Evolutionary conservation across 148 eudicot species (phyloP).

Genomic region (Silene uniflora): DNA sequence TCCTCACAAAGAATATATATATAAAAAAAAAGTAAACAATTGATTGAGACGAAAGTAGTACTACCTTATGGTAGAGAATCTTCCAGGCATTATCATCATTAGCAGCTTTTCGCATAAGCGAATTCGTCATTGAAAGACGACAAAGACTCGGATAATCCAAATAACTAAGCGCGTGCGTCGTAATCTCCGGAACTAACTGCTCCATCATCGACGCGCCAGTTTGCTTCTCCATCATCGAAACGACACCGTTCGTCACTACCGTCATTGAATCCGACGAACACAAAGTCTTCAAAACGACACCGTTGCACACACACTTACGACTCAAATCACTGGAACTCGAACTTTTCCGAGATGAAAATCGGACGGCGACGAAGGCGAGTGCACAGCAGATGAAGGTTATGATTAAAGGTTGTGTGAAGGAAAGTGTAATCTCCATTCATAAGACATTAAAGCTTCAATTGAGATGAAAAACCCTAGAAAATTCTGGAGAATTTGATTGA

Average conservation of each 20-base stretch:
- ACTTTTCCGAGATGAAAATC: constrained; percentile 21
- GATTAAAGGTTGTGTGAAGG: constrained; percentile 27
- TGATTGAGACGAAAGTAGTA: not conserved
- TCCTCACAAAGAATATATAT: not conserved
- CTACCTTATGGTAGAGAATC: constrained; percentile 87
- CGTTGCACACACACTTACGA: not conserved
- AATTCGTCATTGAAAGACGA: constrained; percentile 86
- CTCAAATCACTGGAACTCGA: not conserved
- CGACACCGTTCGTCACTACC: constrained; percentile 25
- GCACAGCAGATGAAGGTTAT: constrained; percentile 38
- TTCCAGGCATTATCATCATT: constrained; percentile 99
- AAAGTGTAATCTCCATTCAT: constrained; percentile 46
- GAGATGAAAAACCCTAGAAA: constrained; percentile 39
- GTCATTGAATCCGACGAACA: constrained; percentile 14
- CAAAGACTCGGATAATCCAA: constrained; percentile 91
- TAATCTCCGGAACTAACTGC: constrained; percentile 91
- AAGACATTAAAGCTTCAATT: constrained; percentile 54
- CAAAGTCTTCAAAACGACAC: constrained; percentile 12
- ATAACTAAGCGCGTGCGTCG: constrained; percentile 83
- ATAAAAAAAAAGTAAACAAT: not conserved
- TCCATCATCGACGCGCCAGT: constrained; percentile 96
- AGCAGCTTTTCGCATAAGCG: constrained; percentile 86
- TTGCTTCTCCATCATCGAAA: constrained; percentile 38
- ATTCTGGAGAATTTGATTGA: not conserved
- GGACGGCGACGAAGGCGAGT: constrained; percentile 35